These are phyloP conservation scores for Dipodascopsis uninucleata DNA, from an alignment of 805 yeast genomes.

Conservation along the genomic window DNA sequence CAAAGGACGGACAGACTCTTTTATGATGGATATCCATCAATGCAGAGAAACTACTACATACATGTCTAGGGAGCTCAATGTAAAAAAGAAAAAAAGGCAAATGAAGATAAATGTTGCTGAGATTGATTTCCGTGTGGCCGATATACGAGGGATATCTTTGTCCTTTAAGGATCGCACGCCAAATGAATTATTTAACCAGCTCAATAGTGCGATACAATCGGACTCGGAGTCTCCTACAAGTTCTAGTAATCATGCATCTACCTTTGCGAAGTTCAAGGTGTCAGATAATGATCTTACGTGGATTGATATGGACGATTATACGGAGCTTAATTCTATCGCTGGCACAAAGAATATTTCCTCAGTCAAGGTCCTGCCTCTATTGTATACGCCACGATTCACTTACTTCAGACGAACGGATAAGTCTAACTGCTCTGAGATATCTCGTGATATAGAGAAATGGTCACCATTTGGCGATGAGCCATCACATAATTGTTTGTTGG, in stretches of 20 bases:
- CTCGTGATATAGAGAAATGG: constrained; percentile 29
- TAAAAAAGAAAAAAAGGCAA: constrained; percentile 38
- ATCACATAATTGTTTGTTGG: constrained; percentile 61
- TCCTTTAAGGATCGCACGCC: constrained; percentile 55
- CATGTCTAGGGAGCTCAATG: constrained; percentile 17
- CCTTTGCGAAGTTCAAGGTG: constrained; percentile 33
- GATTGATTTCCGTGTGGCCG: constrained; percentile 64
- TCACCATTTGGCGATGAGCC: constrained; percentile 51
- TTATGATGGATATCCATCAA: constrained; percentile 66
- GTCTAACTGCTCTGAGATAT: constrained; percentile 35
- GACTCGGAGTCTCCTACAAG: constrained; percentile 16
- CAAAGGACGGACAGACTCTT: constrained; percentile 54
- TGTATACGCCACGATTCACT: constrained; percentile 65
- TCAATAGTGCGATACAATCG: constrained; percentile 25
- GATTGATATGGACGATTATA: constrained; percentile 73
- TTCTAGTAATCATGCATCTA: constrained; percentile 27
- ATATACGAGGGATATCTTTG: constrained; percentile 63
- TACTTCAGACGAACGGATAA: constrained; percentile 61
- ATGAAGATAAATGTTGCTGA: constrained; percentile 66
- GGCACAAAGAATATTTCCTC: constrained; percentile 31
- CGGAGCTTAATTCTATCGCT: constrained; percentile 50
- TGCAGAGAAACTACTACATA: constrained; percentile 36
- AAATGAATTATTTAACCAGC: constrained; percentile 36
- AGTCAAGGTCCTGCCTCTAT: constrained; percentile 56
- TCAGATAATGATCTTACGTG: constrained; percentile 46